Evolutionary conservation across 2,329 filamentous ascomycete genomes (phyloP), one percentile per base, ranked within the genome.

Genomic region (Exophiala xenobiotica): DNA sequence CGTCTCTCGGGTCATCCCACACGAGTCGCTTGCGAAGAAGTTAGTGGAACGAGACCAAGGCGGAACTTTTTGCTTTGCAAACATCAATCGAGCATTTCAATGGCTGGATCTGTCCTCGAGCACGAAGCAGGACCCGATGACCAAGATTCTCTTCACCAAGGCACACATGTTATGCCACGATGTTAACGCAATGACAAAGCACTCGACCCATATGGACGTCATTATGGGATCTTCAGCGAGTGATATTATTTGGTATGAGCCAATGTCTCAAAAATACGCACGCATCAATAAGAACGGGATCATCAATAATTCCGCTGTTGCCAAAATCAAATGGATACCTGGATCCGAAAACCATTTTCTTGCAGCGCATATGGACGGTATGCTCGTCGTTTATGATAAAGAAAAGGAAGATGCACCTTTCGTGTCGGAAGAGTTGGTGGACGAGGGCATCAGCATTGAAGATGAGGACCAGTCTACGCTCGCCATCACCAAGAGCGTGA

Each of bases 241-340:
- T 31, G 93, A 99, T 68, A 90, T 99, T 41, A 92, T 99, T 56
- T 99, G 93, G 93, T 97, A 93, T 76, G 93, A 99, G 70, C 91
- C 93, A 8, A 88, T 96, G 64, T 92, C 90, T 31, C 92, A 97
- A 64, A 90, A 95, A 67, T 99, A 99, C 69, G 88, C 90, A 2
- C 85, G 93, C 16, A 78, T 99, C 64, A 99, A 99, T 67, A 99
- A 99, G 73, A 97, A 97, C 68, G 92, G 92, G 19, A 81, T 87
- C 49, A 95, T 97, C 69, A 96, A 95, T 63, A 79, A 81, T 44
- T 90, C 88, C 1, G 85, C 92, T 0, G 86, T 97, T 2, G 87
- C 88, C 0, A 84, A 92, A 56, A 95, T 99, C 58, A 82, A 82
- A 65, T 99, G 93, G 93, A 83, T 99, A 49, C 93, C 93, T 0